phyloP scores from a whole-genome alignment of 164 flowering plant genomes.

The Tetracentron sinense region DNA sequence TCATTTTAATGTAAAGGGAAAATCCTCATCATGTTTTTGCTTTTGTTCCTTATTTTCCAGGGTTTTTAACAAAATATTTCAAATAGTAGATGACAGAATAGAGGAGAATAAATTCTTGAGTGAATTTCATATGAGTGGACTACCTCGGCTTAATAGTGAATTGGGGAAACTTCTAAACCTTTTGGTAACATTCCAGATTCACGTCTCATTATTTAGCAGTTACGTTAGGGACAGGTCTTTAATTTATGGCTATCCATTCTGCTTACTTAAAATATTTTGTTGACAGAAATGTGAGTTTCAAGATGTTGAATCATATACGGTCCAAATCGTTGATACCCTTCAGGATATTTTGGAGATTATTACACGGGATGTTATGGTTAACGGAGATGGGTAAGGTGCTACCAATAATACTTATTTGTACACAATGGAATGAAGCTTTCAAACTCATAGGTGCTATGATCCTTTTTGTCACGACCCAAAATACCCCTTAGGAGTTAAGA shows the following conservation, averaged over 20 bases:
- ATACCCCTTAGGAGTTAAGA: too few relatives aligned
- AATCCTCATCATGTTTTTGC: background rate
- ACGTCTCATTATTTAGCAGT: background rate
- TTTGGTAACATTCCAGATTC: constrained; percentile 47
- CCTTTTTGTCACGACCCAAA: too few relatives aligned
- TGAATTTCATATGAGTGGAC: constrained; percentile 64
- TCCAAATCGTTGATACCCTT: constrained; percentile 68
- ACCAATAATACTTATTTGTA: background rate
- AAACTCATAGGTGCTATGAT: too few relatives aligned
- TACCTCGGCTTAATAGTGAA: constrained; percentile 69
- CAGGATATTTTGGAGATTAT: constrained; percentile 95
- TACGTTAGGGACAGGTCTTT: background rate
- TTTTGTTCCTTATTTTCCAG: constrained; percentile 33
- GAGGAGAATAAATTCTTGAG: constrained; percentile 39
- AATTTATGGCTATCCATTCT: background rate
- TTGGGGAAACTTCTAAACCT: constrained; percentile 71
- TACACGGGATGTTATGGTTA: constrained; percentile 72
- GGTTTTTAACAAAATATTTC: constrained; percentile 49
- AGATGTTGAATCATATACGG: constrained; percentile 31
- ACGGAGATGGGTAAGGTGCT: constrained; percentile 61
- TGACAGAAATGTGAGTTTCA: constrained; percentile 54
- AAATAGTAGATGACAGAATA: constrained; percentile 55
- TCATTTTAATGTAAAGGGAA: constrained; percentile 4
- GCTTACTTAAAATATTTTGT: constrained; percentile 15
- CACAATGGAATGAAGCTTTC: background rate